Conservation (phyloP, 345 rosid species). For the Gossypium australe region DNA sequence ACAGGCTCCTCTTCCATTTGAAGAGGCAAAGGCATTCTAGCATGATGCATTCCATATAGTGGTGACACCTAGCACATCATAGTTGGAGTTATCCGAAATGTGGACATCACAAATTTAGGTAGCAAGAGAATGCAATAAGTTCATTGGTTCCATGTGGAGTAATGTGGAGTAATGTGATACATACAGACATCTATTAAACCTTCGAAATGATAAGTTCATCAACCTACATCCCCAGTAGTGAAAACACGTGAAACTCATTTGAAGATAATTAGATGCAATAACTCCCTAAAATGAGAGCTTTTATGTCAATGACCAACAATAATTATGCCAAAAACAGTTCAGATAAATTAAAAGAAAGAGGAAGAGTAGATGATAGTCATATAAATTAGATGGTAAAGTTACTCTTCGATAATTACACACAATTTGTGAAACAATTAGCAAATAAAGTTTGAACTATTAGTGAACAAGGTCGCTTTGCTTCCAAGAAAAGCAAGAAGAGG, state of each 20-base stretch:
- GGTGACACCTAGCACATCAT: slow-evolving; percentile 28
- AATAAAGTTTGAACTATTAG: neutral
- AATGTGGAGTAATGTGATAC: neutral
- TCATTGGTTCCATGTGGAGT: neutral
- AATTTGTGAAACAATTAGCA: neutral
- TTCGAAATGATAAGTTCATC: neutral
- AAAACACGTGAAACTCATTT: neutral
- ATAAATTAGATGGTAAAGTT: neutral
- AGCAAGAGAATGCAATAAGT: neutral
- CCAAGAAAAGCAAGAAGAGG: neutral
- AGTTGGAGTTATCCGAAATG: neutral
- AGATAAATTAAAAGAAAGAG: neutral
- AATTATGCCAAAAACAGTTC: neutral
- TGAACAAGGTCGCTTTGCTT: neutral
- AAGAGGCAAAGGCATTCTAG: slow-evolving; percentile 65
- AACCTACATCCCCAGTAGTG: neutral
- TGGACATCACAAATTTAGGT: neutral
- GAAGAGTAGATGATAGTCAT: neutral
- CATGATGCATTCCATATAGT: slow-evolving; percentile 45
- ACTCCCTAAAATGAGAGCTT: neutral
- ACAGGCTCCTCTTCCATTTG: slow-evolving; percentile 73
- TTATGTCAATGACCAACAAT: neutral
- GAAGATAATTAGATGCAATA: neutral
- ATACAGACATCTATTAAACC: neutral
- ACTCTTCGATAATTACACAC: neutral